These are phyloP conservation scores for Triticum aestivum DNA, from an alignment of 176 grass and related monocot species.

Conservation along the genomic window DNA sequence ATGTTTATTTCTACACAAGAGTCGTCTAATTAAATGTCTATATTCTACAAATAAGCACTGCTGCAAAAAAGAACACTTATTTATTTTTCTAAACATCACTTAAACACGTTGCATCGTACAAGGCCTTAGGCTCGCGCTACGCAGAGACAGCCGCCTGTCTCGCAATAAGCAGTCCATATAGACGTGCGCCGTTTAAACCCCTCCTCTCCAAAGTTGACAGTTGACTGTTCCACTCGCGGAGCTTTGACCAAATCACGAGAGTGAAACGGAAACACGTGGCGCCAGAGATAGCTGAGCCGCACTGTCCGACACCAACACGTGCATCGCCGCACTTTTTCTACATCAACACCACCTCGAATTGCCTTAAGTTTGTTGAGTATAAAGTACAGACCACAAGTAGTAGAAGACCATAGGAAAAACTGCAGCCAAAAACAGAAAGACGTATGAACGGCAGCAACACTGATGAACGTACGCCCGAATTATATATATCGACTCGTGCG, in stretches of 20 bases:
- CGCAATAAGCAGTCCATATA: too few species aligned
- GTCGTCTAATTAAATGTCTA: too few species aligned
- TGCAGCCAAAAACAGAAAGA: background rate
- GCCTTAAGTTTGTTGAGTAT: background rate
- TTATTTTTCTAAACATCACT: too few species aligned
- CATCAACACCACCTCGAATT: background rate
- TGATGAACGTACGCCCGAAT: too few species aligned
- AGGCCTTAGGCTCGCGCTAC: too few species aligned
- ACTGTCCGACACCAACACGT: background rate
- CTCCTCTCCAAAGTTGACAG: background rate
- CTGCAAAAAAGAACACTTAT: too few species aligned
- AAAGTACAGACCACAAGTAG: too few species aligned
- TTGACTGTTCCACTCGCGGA: background rate
- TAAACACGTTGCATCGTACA: too few species aligned
- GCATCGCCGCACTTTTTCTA: background rate
- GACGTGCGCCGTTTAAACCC: too few species aligned
- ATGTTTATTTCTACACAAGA: too few species aligned
- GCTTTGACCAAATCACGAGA: background rate
- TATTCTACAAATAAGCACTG: rapidly evolving
- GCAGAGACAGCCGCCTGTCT: too few species aligned
- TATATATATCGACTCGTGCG: background rate
- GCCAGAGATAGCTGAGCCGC: background rate
- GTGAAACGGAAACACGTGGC: background rate
- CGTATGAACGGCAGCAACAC: background rate
- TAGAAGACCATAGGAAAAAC: background rate